Evolutionary conservation across 805 yeast genomes (phyloP), one percentile per base, ranked within the genome.

Genomic region (Barnettozyma sucrosica): DNA sequence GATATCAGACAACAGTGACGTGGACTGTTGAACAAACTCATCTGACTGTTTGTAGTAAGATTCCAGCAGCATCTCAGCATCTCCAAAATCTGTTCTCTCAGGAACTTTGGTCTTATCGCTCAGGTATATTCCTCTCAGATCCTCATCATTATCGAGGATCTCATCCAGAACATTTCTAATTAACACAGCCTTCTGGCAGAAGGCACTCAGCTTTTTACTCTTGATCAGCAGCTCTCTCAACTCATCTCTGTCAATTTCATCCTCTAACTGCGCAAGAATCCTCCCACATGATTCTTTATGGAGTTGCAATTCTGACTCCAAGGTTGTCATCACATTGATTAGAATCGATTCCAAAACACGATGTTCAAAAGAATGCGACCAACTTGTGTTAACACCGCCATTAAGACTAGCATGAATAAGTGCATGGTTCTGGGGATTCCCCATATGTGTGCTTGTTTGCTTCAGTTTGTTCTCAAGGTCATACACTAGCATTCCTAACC

Each of bases 21-120:
- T 95, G 0, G 95, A 83, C 56, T 86, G 92, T 64, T 90, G 97
- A 7, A 89, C 97, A 55, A 85, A 81, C 67, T 90, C 97, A 61
- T 90, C 97, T 61, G 92, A 84, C 57, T 89, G 97, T 50, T 85
- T 84, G 65, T 87, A 89, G 66, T 90, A 90, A 0, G 96, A 80
- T 61, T 90, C 97, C 19, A 90, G 63, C 43, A 90, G 71, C 83
- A 89, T 84, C 64, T 90, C 97, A 19, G 88, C 75, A 56, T 90
- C 96, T 8, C 83, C 86, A 52, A 73, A 76, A 59, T 77, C 78
- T 1, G 51, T 55, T 42, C 54, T 45, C 32, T 44, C 53, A 14
- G 47, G 56, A 4, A 36, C 24, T 4, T 37, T 36, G 5, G 47
- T 49, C 45, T 64, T 69, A 11, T 74, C 79, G 0, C 84, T 77